phyloP scores from a whole-genome alignment of 2,329 filamentous ascomycete genomes.

The Aspergillus candidus region DNA sequence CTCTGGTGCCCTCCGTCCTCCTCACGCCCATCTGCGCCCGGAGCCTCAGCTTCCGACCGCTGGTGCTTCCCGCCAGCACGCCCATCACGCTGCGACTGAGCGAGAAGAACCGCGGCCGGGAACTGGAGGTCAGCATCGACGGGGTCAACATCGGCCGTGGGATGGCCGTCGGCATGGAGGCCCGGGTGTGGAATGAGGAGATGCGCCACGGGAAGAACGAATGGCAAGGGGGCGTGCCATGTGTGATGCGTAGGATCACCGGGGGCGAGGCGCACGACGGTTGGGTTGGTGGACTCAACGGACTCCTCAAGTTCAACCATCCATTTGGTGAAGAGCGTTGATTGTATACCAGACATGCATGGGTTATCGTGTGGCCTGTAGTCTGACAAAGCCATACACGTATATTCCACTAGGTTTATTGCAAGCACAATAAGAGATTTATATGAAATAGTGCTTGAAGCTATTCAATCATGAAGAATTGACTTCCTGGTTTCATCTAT shows the following conservation, averaged over 20 bases:
- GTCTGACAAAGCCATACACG: too few species aligned
- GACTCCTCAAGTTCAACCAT: slow-evolving; percentile 93
- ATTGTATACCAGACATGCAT: background rate
- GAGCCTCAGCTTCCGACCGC: slow-evolving; percentile 82
- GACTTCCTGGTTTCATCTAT: too few species aligned
- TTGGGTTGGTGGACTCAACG: slow-evolving; percentile 93
- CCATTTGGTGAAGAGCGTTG: slow-evolving; percentile 68
- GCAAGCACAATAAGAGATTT: too few species aligned
- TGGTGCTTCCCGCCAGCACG: slow-evolving; percentile 82
- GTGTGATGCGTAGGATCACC: slow-evolving; percentile 65
- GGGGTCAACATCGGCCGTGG: slow-evolving; percentile 61
- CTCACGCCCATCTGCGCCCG: slow-evolving; percentile 92
- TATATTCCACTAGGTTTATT: too few species aligned
- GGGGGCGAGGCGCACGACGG: slow-evolving; percentile 66
- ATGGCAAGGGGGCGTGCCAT: slow-evolving; percentile 78
- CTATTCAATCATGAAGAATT: too few species aligned
- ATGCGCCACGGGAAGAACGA: slow-evolving; percentile 51
- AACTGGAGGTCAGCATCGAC: slow-evolving; percentile 74
- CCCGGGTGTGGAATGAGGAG: slow-evolving; percentile 80
- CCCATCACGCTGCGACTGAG: slow-evolving; percentile 77
- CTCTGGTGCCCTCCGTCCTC: slow-evolving; percentile 78
- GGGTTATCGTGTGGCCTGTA: too few species aligned
- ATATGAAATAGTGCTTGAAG: too few species aligned
- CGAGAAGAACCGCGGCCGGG: slow-evolving; percentile 68
- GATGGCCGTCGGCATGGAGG: slow-evolving; percentile 71